Percentiles rank a stretch among this genome's conserved stretches.
Conservation (phyloP, 2,329 filamentous ascomycete species). For the Myriosclerotinia curreyana region DNA sequence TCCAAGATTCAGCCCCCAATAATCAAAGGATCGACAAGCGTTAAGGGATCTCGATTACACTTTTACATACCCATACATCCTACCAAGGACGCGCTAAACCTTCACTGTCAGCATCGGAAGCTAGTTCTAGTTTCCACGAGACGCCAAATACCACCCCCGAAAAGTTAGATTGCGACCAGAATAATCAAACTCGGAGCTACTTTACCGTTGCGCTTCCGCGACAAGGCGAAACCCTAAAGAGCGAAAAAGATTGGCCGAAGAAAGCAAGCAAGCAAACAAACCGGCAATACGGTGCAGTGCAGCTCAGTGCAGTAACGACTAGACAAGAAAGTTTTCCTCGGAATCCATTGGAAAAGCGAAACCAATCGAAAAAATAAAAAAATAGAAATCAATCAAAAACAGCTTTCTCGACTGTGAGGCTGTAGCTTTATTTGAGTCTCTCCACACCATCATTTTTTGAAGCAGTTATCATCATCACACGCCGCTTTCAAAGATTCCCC, state of each 20-base stretch:
- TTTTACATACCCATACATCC: conserved; percentile 6
- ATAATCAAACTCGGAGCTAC: conserved; percentile 3
- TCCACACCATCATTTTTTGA: not conserved
- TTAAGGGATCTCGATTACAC: conserved; percentile 7
- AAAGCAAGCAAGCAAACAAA: conserved; percentile 12
- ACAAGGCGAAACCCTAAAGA: conserved; percentile 1
- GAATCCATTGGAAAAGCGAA: not conserved
- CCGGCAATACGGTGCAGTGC: conserved; percentile 1
- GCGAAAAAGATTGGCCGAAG: not conserved
- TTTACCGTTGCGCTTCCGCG: conserved; percentile 13
- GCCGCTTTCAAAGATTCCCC: conserved; percentile 9
- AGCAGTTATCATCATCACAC: not conserved
- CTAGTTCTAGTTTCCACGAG: conserved; percentile 17
- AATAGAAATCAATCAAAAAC: conserved; percentile 4
- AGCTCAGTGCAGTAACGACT: not conserved
- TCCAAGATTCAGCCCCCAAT: conserved; percentile 11
- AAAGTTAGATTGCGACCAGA: conserved; percentile 17
- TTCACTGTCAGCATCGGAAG: conserved; percentile 19
- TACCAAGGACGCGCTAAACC: conserved; percentile 17
- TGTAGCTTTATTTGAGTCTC: conserved; percentile 6
- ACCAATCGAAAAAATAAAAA: not conserved
- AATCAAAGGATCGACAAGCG: conserved; percentile 13
- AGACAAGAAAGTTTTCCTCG: not conserved
- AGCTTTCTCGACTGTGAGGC: conserved; percentile 2
- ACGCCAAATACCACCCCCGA: conserved; percentile 17